Evolutionary conservation across 257 asterid species (phyloP).

Genomic region (Solanum lycopersicoides): DNA sequence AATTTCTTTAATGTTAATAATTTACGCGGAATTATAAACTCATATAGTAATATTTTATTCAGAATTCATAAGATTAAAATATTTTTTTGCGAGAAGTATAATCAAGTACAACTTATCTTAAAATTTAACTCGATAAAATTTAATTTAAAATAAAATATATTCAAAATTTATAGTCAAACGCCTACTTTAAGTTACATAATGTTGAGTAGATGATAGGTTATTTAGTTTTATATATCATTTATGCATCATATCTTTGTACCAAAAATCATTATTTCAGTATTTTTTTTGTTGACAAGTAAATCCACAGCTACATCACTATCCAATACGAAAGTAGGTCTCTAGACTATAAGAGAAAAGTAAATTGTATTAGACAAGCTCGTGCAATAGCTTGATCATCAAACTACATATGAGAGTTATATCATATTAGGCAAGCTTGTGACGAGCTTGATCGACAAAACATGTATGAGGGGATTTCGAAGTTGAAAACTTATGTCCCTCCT

Average conservation of each 20-base stretch:
- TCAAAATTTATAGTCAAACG: not conserved
- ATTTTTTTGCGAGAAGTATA: not conserved
- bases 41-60: too few species aligned
- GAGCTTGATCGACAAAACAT: not conserved
- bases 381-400: not conserved
- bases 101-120: not conserved
- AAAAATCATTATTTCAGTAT: not conserved
- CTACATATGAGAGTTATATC: not conserved
- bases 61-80: too few species aligned
- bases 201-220: not conserved
- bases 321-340: not conserved
- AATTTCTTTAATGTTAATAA: not conserved
- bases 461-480: accelerated
- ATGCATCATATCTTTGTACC: not conserved
- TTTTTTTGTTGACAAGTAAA: not conserved
- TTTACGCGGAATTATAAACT: too few species aligned
- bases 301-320: accelerated
- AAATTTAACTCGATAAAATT: not conserved
- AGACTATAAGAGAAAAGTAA: not conserved
- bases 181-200: not conserved
- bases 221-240: not conserved
- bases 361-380: accelerated
- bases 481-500: not conserved
- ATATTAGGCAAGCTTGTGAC: not conserved
- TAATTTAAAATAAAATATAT: not conserved